Evolutionary conservation across 495 filamentous ascomycete species (phyloP), one percentile per base, ranked within the genome.

Genomic region (Podospora comata): DNA sequence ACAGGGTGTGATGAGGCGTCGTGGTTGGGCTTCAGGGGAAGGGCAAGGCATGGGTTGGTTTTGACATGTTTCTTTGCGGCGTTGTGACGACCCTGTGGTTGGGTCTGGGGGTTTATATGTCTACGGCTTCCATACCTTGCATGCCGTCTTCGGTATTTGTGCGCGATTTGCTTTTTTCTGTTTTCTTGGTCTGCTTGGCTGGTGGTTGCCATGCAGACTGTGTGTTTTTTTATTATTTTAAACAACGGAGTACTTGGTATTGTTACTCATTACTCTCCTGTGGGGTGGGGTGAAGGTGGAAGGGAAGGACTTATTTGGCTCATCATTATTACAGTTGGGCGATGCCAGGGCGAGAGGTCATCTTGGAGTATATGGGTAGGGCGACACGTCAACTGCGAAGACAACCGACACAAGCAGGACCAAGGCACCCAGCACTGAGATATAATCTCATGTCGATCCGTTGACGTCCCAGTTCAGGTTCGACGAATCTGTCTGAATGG

Each of bases 141-240:
- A 53, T n/a, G 30, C 61, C 23, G 16, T 28, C 34, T 54, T 19
- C 39, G 34, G 34, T 18, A 32, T 19, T n/a, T 15, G 39, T 55
- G n/a, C 55, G 62, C 23, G n/a, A 55, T 19, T 53, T 64, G n/a
- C 11, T 26, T 20, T n/a, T 64, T 55, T 48, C 48, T 3, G 30
- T 64, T 64, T 54, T 64, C n/a, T 64, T 64, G 16, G 13, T 64
- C 53, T 54, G 20, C 5, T 20, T 34, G n/a, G 28, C 44, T 64
- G 11, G n/a, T 64, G 18, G 6, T 23, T 64, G 19, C 34, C 18
- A n/a, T 28, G 6, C 19, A 32, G 16, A 7, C 28, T 63, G 26
- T 20, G 28, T 16, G 34, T 53, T 4, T 19, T 53, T 4, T 19
- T n/a, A 48, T 26, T 9, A 15, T 11, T 16, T 5, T 23, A 15